Percentiles rank a stretch among this genome's conserved stretches.
Conservation (phyloP, 805 yeast genomes). For the Ogataea pignaliae region DNA sequence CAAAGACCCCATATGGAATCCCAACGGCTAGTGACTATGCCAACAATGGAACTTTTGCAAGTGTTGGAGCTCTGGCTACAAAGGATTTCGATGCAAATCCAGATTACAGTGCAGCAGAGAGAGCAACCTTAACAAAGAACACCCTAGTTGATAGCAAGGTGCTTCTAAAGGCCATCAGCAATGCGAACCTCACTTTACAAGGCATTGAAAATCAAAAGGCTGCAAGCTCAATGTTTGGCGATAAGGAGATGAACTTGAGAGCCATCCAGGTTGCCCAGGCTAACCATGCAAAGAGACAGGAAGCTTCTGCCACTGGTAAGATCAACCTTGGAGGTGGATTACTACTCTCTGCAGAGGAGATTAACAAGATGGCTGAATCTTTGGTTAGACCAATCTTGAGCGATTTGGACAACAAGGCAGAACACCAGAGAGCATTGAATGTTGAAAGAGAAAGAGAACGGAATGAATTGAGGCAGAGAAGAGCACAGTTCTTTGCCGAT, state of each 20-base stretch:
- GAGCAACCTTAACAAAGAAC: slow-evolving; percentile 35
- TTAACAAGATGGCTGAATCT: slow-evolving; percentile 72
- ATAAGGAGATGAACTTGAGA: slow-evolving; percentile 47
- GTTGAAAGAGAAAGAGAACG: slow-evolving; percentile 36
- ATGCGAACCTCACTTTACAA: slow-evolving; percentile 36
- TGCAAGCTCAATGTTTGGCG: slow-evolving; percentile 21
- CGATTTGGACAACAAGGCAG: slow-evolving; percentile 68
- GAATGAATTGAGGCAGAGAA: slow-evolving; percentile 37
- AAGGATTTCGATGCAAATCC: slow-evolving; percentile 32
- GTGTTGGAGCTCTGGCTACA: slow-evolving; percentile 56
- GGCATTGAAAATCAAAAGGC: slow-evolving; percentile 23
- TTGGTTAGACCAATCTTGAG: slow-evolving; percentile 79
- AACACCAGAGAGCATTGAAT: slow-evolving; percentile 59
- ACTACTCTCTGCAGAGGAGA: slow-evolving; percentile 66
- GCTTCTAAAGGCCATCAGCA: slow-evolving; percentile 46
- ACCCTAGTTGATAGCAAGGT: slow-evolving; percentile 39
- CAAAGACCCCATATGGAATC: slow-evolving; percentile 30
- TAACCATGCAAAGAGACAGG: slow-evolving; percentile 53
- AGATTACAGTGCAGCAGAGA: slow-evolving; percentile 40
- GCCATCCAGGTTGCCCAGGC: slow-evolving; percentile 78
- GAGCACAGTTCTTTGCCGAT: slow-evolving; percentile 34
- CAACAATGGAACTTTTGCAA: slow-evolving; percentile 45
- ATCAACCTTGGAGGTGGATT: slow-evolving; percentile 87
- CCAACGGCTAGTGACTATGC: slow-evolving; percentile 37
- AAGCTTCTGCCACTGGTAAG: slow-evolving; percentile 40